Conservation (phyloP, 768 basidiomycete species). For the Mycena capillaripes region DNA sequence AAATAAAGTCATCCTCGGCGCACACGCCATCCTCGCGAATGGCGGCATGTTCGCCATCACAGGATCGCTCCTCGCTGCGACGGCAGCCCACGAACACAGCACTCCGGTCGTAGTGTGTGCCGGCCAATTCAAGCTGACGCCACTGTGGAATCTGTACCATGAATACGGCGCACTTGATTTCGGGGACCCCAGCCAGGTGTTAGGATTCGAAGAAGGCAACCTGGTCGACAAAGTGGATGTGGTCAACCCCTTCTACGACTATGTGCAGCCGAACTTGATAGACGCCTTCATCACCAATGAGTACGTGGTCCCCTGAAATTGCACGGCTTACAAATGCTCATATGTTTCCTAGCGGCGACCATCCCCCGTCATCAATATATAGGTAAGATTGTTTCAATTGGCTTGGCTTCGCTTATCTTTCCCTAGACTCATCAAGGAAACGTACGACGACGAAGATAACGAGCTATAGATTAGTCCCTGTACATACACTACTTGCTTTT, state of each 20-base stretch:
- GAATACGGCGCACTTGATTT: conserved; percentile 89
- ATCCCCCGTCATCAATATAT: conserved; percentile 95
- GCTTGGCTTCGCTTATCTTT: conserved; percentile 30
- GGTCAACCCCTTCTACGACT: conserved; percentile 96
- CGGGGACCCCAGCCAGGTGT: conserved; percentile 71
- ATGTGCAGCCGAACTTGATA: conserved; percentile 92
- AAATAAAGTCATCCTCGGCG: conserved; percentile 95
- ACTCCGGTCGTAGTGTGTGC: conserved; percentile 95
- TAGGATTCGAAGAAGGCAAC: conserved; percentile 84
- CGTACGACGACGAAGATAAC: conserved; percentile 95
- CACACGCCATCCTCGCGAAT: conserved; percentile 96
- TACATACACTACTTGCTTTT: conserved; percentile 50
- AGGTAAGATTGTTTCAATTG: conserved; percentile 56
- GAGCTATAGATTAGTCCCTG: conserved; percentile 65
- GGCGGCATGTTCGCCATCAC: conserved; percentile 95
- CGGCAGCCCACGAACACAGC: conserved; percentile 90
- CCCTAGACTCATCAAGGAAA: conserved; percentile 87
- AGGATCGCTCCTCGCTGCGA: conserved; percentile 87
- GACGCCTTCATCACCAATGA: conserved; percentile 97
- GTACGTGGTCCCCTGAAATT: conserved; percentile 65
- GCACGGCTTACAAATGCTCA: not conserved
- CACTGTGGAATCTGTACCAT: conserved; percentile 90
- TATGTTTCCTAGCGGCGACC: conserved; percentile 80
- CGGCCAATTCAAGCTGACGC: conserved; percentile 97
- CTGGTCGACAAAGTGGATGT: conserved; percentile 92